Evolutionary conservation across 2,329 filamentous ascomycete genomes (phyloP), one percentile per base, ranked within the genome.

Genomic region (Onygenales sp.): DNA sequence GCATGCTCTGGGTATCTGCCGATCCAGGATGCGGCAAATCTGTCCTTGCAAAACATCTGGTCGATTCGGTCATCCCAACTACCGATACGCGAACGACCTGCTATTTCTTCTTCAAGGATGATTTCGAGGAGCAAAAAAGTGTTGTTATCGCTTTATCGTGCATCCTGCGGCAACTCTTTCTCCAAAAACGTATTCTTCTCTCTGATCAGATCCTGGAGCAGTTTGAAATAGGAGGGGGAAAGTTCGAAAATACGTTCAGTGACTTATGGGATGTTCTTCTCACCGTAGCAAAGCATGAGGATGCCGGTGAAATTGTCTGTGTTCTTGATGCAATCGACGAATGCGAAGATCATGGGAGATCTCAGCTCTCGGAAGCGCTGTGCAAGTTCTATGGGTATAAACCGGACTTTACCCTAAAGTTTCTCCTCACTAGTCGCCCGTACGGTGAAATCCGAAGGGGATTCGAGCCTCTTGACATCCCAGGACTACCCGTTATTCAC

Each of bases 51-150:
- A 71, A 59, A 53, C 62, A 65, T 36, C 54, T 76, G 1, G 59
- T 70, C 0, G 70, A 75, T 31, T 13, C 58, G 0, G 50, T 64
- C 0, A 53, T 74, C 2, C 51, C 49, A 0, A 58, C 32, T 0
- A 59, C 37, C 0, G 14, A 43, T 1, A 51, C 50, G 0, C 60
- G 57, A 14, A 67, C 60, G 0, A 61, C 59, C 3, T 72, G 67
- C 48, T 75, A 74, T 50, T 76, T 74, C 60, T 76, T 75, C 57
- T 75, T 75, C 62, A 74, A 74, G 37, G 70, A 74, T n/a, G 63
- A 65, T 47, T 66, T 65, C 31, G 59, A 65, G 4, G 65, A 71
- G 17, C 69, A 74, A 42, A 68, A 54, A 13, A 64, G 47, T 8
- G 33, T 57, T 4, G 56, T 54, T 10, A 56, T 32, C 39, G 71